A percentile compares a stretch with the other conserved stretches of the same genome.
These are phyloP conservation scores for Saccharomyces hybrid DNA, from an alignment of 1,139 yeast species.

Conservation along the genomic window DNA sequence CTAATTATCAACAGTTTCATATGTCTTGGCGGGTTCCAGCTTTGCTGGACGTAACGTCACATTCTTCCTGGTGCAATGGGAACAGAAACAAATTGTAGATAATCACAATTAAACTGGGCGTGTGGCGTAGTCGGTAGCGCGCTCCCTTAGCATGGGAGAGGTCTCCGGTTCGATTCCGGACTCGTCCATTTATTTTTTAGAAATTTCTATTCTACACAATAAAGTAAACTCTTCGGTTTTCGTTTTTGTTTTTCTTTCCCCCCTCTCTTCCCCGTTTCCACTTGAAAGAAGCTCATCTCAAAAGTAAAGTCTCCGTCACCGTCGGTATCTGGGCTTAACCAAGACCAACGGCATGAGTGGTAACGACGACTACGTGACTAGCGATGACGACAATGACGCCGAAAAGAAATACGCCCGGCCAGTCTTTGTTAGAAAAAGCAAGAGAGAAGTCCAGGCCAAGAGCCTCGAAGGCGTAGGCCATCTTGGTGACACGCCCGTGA, in stretches of 20 bases:
- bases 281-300: background rate
- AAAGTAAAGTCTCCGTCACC: background rate
- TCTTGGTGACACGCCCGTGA: background rate
- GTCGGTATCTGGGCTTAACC: background rate
- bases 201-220: too few relatives aligned
- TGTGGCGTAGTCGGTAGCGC: conserved; percentile 93
- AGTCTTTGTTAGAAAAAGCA: background rate
- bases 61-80: too few relatives aligned
- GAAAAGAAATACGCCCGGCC: background rate
- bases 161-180: conserved; percentile 88
- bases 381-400: background rate
- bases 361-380: background rate
- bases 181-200: conserved; percentile 52
- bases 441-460: background rate
- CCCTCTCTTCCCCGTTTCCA: too few relatives aligned
- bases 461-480: background rate
- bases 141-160: conserved; percentile 86
- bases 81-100: too few relatives aligned
- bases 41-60: too few relatives aligned
- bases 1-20: too few relatives aligned
- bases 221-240: too few relatives aligned
- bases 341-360: background rate
- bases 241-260: too few relatives aligned
- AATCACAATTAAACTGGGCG: conserved; percentile 50
- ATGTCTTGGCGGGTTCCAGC: background rate